These are phyloP conservation scores for Abelmoschus esculentus DNA, from an alignment of 345 rosid species.

Conservation along the genomic window DNA sequence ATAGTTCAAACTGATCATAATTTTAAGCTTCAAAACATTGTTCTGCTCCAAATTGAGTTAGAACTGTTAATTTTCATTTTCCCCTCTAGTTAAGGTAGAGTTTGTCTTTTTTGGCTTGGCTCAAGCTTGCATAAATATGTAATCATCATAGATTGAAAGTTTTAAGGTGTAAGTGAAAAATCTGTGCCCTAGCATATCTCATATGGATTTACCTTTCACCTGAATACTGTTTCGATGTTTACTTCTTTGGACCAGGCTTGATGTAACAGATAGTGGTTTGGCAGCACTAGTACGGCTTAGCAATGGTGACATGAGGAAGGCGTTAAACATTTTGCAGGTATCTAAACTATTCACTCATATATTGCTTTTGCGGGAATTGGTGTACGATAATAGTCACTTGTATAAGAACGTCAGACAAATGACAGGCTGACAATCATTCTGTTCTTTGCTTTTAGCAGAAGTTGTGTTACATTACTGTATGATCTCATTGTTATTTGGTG, in stretches of 20 bases:
- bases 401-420: background rate
- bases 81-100: background rate
- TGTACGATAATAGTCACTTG: background rate
- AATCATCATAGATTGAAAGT: background rate
- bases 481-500: background rate
- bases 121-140: background rate
- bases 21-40: background rate
- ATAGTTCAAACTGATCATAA: background rate
- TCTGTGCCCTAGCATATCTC: background rate
- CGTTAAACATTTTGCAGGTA: conserved; percentile 95
- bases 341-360: conserved; percentile 6
- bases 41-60: background rate
- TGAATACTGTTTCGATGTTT: background rate
- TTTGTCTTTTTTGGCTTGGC: background rate
- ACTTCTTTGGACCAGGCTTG: conserved; percentile 49
- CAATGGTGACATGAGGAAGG: conserved; percentile 99
- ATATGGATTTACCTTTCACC: background rate
- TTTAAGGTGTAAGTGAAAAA: background rate
- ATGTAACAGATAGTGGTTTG: conserved; percentile 67
- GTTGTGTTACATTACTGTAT: background rate
- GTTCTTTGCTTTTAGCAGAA: background rate
- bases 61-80: background rate
- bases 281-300: conserved; percentile 79
- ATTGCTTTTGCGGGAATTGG: background rate
- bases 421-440: background rate